Evolutionary conservation across 2,329 filamentous ascomycete genomes (phyloP).

Genomic region (Pseudogymnoascus sp.): DNA sequence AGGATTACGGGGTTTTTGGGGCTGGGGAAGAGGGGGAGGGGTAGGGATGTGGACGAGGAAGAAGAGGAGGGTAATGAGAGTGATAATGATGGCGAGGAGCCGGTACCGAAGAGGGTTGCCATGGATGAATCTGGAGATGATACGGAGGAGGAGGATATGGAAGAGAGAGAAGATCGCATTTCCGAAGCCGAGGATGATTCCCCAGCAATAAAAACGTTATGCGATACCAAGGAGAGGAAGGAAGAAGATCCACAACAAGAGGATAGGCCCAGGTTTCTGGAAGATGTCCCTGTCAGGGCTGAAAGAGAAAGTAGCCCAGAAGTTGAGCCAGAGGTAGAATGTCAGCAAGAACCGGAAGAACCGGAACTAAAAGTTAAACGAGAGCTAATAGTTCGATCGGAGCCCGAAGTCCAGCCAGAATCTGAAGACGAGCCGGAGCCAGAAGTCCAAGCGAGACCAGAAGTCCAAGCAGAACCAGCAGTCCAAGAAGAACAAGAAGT

Average conservation of each 20-base stretch:
- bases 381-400: not conserved
- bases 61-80: not conserved
- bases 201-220: not conserved
- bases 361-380: not conserved
- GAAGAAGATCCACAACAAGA: not conserved
- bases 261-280: not conserved
- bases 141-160: not conserved
- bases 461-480: not conserved
- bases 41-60: not conserved
- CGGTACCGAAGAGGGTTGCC: not conserved
- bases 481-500: not conserved
- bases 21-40: slow-evolving; percentile 16
- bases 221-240: not conserved
- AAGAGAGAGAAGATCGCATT: not conserved
- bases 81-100: not conserved
- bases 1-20: slow-evolving; percentile 47
- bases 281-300: not conserved
- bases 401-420: not conserved
- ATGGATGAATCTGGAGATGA: not conserved
- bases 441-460: not conserved
- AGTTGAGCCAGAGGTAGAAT: not conserved
- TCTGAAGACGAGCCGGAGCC: not conserved
- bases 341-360: not conserved
- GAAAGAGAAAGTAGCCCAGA: not conserved
- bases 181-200: not conserved